Evolutionary conservation across 1,284 basidiomycete genomes (phyloP), one percentile per base, ranked within the genome.

Genomic region (Paramarasmius palmivorus): DNA sequence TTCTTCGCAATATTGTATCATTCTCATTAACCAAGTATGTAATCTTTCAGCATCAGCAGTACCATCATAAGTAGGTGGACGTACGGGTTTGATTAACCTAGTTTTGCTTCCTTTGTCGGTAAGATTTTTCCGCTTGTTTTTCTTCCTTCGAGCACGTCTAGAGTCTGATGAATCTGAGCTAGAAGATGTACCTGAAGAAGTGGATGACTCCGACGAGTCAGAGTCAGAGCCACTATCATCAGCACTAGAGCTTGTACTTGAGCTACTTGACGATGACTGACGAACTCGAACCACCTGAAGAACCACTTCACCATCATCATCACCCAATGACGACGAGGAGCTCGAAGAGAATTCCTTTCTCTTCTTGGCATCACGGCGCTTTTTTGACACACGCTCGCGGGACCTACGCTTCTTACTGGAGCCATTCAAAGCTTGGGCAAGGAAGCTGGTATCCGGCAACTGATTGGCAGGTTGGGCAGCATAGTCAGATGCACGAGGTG

Each of bases 41-140:
- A n/a, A 54, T 22, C 38, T 54, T 26, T 54, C 39, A 19, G 42
- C 34, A 32, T 55, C 48, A 8, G 53, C 19, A 19, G 48, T 26
- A 39, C 53, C 48, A 40, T 55, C 49, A 39, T 55, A 55, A 26
- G 35, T n/a, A 12, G 32, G 26, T 1, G 53, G 53, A 1, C 40
- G 22, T 10, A 50, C 19, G 3, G 34, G 48, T 22, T 50, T 50
- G 22, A 50, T 44, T 12, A 45, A 35, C 0, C 46, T 4, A 17
- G 7, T n/a, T 46, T 36, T 7, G 22, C 8, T 44, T 44, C 14
- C 19, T 9, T 17, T 40, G 12, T n/a, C 41, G 8, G 12, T 19
- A 42, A 37, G 10, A 29, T n/a, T n/a, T n/a, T 32, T 14, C 41
- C 49, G n/a, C 9, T 6, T 32, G 49, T 38, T 23, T n/a, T n/a